These are phyloP conservation scores for Epichloe glyceriae DNA, from an alignment of 2,329 filamentous ascomycete species.

Conservation along the genomic window DNA sequence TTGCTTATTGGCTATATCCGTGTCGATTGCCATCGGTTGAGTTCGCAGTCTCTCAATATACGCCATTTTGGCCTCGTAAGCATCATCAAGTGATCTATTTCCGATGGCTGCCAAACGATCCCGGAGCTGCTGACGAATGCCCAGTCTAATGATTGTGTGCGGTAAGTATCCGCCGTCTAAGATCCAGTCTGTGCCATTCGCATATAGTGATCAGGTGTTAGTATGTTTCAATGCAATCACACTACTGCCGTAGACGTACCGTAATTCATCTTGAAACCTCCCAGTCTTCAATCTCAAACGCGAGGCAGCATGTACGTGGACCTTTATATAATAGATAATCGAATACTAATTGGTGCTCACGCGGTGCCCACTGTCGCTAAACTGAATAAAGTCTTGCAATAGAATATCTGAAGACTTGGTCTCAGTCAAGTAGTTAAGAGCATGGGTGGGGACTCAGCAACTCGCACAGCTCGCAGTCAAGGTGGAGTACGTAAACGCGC, in stretches of 20 bases:
- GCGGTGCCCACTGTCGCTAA: too few species aligned
- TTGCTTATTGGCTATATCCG: slow-evolving; percentile 51
- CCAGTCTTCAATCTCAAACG: background rate
- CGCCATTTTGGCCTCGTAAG: slow-evolving; percentile 47
- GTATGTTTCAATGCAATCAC: background rate
- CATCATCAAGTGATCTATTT: slow-evolving; percentile 36
- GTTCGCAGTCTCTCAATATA: slow-evolving; percentile 47
- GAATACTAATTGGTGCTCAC: too few species aligned
- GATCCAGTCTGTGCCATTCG: slow-evolving; percentile 32
- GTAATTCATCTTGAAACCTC: background rate
- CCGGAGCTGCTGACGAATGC: slow-evolving; percentile 53
- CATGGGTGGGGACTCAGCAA: too few species aligned
- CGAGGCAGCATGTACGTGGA: background rate
- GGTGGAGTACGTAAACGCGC: too few species aligned
- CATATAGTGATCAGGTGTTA: background rate
- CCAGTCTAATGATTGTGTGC: slow-evolving; percentile 46
- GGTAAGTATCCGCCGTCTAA: slow-evolving; percentile 55
- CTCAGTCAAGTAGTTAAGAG: background rate
- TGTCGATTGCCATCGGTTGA: slow-evolving; percentile 56
- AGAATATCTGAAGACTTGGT: background rate
- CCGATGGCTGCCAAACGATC: slow-evolving; percentile 44
- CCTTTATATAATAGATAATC: too few species aligned
- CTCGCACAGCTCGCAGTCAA: too few species aligned
- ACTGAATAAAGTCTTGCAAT: background rate
- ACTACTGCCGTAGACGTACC: background rate